Percentiles rank a stretch among this genome's conserved stretches.
These are phyloP conservation scores for Aspergillus sp. DNA, from an alignment of 2,329 filamentous ascomycete genomes.

Conservation along the genomic window DNA sequence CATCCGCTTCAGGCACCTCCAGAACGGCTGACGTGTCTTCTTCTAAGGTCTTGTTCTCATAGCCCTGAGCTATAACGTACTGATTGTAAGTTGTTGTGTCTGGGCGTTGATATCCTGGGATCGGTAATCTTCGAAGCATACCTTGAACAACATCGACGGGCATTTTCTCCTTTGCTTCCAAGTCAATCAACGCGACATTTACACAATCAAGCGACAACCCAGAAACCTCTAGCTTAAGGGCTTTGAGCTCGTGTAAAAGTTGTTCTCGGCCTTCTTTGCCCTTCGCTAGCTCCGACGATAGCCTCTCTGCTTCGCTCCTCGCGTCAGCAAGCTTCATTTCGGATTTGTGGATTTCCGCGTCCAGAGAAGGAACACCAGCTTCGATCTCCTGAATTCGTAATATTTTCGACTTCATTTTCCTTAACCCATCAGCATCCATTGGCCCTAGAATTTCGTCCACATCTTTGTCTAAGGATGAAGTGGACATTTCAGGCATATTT, in stretches of 20 bases:
- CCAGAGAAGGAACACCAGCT: constrained; percentile 46
- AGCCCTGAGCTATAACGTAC: constrained; percentile 3
- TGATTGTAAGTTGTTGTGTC: constrained; percentile 2
- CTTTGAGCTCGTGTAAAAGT: constrained; percentile 50
- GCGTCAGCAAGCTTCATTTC: constrained; percentile 33
- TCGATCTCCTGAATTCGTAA: constrained; percentile 51
- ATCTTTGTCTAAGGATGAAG: background rate
- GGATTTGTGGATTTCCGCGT: constrained; percentile 45
- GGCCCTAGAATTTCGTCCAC: background rate
- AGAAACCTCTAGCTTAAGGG: constrained; percentile 49
- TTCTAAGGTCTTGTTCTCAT: background rate
- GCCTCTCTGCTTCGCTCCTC: constrained; percentile 37
- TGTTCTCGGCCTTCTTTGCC: constrained; percentile 43
- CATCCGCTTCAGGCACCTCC: background rate
- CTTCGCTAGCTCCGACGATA: constrained; percentile 49
- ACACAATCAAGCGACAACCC: constrained; percentile 48
- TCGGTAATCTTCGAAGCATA: constrained; percentile 14
- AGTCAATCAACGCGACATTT: constrained; percentile 33
- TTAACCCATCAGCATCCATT: constrained; percentile 25
- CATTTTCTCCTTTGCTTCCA: constrained; percentile 19
- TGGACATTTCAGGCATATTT: background rate
- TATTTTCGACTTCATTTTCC: constrained; percentile 38
- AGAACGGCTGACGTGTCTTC: background rate
- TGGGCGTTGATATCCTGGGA: background rate
- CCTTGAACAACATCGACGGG: constrained; percentile 19